A percentile compares a stretch with the other conserved stretches of the same genome.
Evolutionary conservation across 2,329 filamentous ascomycete genomes (phyloP).

Genomic region (Chaetomiaceae sp.): DNA sequence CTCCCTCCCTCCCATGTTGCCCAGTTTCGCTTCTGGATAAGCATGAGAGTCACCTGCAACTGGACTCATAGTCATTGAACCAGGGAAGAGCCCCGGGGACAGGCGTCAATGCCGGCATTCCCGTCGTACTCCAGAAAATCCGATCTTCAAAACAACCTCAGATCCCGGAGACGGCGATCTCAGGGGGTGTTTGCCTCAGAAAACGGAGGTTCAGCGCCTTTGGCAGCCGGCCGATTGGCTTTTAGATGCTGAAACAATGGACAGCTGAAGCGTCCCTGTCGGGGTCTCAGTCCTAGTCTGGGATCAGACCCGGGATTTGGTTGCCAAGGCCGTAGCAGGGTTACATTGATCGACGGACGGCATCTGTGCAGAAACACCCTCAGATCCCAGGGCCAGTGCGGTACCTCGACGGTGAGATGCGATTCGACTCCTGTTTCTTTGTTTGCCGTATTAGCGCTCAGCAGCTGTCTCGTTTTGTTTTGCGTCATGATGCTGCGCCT

Average conservation of each 20-base stretch:
- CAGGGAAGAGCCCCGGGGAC: neutral
- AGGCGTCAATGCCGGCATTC: neutral
- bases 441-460: neutral
- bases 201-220: neutral
- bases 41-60: no score
- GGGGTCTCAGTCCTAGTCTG: neutral
- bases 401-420: conserved; percentile 8
- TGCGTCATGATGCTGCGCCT: conserved; percentile 15
- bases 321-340: conserved; percentile 4
- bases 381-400: neutral
- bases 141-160: conserved; percentile 7
- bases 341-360: conserved; percentile 7
- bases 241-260: conserved; percentile 2
- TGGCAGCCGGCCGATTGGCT: neutral
- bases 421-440: conserved; percentile 18
- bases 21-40: no score
- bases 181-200: neutral
- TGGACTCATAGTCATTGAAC: no score
- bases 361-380: conserved; percentile 7
- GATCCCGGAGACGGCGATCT: neutral
- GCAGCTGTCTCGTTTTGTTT: conserved; percentile 8
- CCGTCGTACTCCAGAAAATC: neutral
- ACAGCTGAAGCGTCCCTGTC: conserved; percentile 6
- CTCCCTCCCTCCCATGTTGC: no score
- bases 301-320: neutral